Percentiles rank a stretch among this genome's conserved stretches.
Conservation (phyloP, 768 basidiomycete genomes). For the Rhizopogon vinicolor region DNA sequence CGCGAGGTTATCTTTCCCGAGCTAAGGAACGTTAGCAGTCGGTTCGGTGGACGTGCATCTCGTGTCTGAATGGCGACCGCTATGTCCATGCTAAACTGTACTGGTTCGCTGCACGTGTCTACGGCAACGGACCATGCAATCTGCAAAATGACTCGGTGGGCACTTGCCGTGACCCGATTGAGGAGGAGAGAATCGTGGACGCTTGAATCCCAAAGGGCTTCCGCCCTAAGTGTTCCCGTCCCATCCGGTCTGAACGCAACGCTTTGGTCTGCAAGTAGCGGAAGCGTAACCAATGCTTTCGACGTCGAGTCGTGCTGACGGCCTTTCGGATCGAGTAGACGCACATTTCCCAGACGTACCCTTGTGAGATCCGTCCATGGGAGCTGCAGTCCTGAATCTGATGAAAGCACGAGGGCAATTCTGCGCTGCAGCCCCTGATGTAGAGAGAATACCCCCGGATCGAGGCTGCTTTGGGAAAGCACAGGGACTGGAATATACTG, state of each 20-base stretch:
- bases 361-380: slow-evolving; percentile 81
- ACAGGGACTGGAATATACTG: slow-evolving; percentile 83
- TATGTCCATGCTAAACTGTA: slow-evolving; percentile 86
- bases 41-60: slow-evolving; percentile 80
- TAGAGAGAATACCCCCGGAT: slow-evolving; percentile 81
- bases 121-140: slow-evolving; percentile 75
- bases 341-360: slow-evolving; percentile 77
- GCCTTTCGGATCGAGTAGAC: slow-evolving; percentile 81
- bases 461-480: slow-evolving; percentile 64
- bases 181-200: slow-evolving; percentile 82
- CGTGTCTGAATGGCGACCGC: slow-evolving; percentile 80
- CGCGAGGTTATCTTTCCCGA: slow-evolving; percentile 74
- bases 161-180: slow-evolving; percentile 76
- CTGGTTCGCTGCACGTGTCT: slow-evolving; percentile 79
- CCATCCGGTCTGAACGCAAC: slow-evolving; percentile 84
- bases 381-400: slow-evolving; percentile 85
- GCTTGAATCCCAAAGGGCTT: slow-evolving; percentile 91
- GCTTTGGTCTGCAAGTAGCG: slow-evolving; percentile 65
- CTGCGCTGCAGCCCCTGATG: slow-evolving; percentile 94
- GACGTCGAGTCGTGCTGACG: slow-evolving; percentile 75
- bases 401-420: slow-evolving; percentile 69
- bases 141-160: slow-evolving; percentile 78
- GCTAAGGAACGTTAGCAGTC: slow-evolving; percentile 70
- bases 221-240: slow-evolving; percentile 62
- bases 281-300: slow-evolving; percentile 66